phyloP scores from a whole-genome alignment of 2,329 filamentous ascomycete species.

The Hymenoscyphus repandus region DNA sequence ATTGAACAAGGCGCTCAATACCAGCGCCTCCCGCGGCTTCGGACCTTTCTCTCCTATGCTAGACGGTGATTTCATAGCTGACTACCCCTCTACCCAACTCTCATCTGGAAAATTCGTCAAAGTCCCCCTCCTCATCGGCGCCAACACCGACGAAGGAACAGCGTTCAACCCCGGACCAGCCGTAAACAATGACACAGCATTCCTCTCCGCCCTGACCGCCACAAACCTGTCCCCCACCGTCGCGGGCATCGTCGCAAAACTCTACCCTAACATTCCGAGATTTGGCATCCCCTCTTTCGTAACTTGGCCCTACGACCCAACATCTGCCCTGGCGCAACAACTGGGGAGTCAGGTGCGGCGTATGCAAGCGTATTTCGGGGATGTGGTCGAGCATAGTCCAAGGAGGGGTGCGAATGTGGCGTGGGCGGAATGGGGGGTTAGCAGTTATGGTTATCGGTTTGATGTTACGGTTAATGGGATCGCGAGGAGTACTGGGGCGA shows the following conservation, averaged over 20 bases:
- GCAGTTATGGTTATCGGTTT: constrained; percentile 39
- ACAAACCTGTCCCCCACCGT: constrained; percentile 1
- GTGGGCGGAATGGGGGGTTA: constrained; percentile 13
- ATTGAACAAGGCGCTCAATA: constrained; percentile 27
- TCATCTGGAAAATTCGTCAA: constrained; percentile 33
- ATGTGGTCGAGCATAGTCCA: constrained; percentile 10
- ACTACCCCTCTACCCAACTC: constrained; percentile 49
- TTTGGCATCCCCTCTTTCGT: constrained; percentile 41
- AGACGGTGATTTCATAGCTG: constrained; percentile 37
- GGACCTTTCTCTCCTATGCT: constrained; percentile 33
- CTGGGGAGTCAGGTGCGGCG: constrained; percentile 32
- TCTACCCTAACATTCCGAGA: constrained; percentile 46
- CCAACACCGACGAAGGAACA: constrained; percentile 33
- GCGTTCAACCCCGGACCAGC: constrained; percentile 34
- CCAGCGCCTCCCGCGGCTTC: constrained; percentile 27
- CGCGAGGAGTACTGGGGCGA: constrained; percentile 22
- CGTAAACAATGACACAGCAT: constrained; percentile 26
- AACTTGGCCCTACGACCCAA: constrained; percentile 18
- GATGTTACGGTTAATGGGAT: constrained; percentile 35
- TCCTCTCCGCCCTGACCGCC: constrained; percentile 1
- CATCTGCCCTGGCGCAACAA: constrained; percentile 14
- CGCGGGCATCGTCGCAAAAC: constrained; percentile 32
- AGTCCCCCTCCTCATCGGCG: constrained; percentile 40
- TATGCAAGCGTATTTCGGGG: constrained; percentile 14
- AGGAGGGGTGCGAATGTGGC: constrained; percentile 9